phyloP scores from a whole-genome alignment of 1,284 basidiomycete genomes.

The Mycena sp. region DNA sequence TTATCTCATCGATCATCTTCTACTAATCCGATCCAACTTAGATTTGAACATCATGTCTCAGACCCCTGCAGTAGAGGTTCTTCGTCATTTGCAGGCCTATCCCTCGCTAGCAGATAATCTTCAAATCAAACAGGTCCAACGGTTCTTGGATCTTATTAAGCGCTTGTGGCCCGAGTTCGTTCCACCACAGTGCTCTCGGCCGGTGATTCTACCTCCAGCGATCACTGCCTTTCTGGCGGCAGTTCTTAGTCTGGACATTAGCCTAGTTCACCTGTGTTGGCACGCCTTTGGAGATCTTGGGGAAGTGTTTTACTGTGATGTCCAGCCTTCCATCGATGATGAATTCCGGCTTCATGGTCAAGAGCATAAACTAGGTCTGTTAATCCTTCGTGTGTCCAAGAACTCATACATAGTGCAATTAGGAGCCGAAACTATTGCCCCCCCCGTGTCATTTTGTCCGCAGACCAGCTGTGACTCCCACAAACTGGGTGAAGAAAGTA shows the following conservation, averaged over 20 bases:
- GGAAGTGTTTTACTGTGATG: not conserved
- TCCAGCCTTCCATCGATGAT: not conserved
- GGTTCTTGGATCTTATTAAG: not conserved
- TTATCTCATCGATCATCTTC: too few relatives aligned
- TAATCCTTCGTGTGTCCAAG: not conserved
- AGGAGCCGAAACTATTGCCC: not conserved
- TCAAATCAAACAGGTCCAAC: not conserved
- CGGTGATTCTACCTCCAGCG: not conserved
- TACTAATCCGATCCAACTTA: too few relatives aligned
- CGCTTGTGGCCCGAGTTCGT: slow-evolving; percentile 1
- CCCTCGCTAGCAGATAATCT: not conserved
- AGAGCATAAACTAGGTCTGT: not conserved
- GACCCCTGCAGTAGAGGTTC: not conserved
- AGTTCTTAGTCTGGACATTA: not conserved
- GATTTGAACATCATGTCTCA: too few relatives aligned
- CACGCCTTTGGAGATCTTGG: slow-evolving; percentile 8
- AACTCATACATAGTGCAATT: not conserved
- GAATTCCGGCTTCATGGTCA: not conserved
- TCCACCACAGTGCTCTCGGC: not conserved
- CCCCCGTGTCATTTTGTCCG: not conserved
- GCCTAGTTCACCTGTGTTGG: slow-evolving; percentile 1
- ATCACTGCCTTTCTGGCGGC: not conserved
- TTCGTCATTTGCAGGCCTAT: not conserved
- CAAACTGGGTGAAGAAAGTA: not conserved
- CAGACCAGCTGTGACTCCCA: not conserved